These are phyloP conservation scores for Triticum turgidum DNA, from an alignment of 176 grass and related monocot genomes.

Conservation along the genomic window DNA sequence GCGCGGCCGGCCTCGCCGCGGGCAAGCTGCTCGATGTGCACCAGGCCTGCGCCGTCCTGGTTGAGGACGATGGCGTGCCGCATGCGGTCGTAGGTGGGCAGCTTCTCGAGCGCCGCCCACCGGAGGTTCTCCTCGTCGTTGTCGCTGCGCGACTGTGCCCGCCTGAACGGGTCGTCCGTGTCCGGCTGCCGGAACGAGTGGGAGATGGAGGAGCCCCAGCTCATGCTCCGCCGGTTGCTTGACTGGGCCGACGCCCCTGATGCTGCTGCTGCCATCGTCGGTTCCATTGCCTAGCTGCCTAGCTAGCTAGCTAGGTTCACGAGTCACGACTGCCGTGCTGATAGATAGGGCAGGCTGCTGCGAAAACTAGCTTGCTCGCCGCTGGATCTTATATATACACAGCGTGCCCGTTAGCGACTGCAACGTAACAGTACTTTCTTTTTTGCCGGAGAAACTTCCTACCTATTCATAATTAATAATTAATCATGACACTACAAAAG, in stretches of 20 bases:
- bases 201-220: slow-evolving; percentile 7
- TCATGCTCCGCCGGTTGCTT: slow-evolving; percentile 22
- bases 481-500: too few relatives aligned
- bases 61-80: slow-evolving; percentile 22
- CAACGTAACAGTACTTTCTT: too few relatives aligned
- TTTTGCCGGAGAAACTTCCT: too few relatives aligned
- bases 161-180: slow-evolving; percentile 47
- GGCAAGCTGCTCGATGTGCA: slow-evolving; percentile 42
- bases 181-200: slow-evolving; percentile 30
- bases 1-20: slow-evolving; percentile 13
- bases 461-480: too few relatives aligned
- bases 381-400: not conserved
- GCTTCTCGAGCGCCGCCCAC: slow-evolving; percentile 90
- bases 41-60: not conserved
- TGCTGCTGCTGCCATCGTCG: not conserved
- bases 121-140: slow-evolving; percentile 79
- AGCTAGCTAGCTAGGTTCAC: too few relatives aligned
- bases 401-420: not conserved
- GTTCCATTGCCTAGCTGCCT: not conserved
- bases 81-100: slow-evolving; percentile 85
- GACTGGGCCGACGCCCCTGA: not conserved
- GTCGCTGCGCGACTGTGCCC: slow-evolving; percentile 5
- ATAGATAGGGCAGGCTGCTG: not conserved
- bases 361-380: too few relatives aligned
- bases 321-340: not conserved